Evolutionary conservation across 2,329 filamentous ascomycete genomes (phyloP).

Genomic region (Beauveria scarabaeidicola): DNA sequence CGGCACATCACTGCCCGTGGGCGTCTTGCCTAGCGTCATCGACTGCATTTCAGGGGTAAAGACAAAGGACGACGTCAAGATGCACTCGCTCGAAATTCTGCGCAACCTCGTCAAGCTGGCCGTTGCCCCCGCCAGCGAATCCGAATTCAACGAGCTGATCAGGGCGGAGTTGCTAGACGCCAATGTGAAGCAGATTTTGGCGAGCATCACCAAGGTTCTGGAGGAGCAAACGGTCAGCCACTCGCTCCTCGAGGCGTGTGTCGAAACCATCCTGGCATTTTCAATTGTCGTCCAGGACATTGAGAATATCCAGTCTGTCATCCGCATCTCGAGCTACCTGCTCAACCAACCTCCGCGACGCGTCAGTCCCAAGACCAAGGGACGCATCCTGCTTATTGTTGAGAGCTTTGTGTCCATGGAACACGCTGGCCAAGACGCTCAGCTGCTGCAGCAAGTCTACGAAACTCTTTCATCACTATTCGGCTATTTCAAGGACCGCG

Average conservation of each 20-base stretch:
- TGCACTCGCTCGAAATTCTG: constrained; percentile 71
- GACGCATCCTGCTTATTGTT: constrained; percentile 68
- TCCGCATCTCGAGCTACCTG: constrained; percentile 72
- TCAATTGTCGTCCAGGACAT: constrained; percentile 60
- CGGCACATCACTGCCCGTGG: constrained; percentile 37
- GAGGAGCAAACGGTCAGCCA: constrained; percentile 54
- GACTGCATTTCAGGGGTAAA: constrained; percentile 64
- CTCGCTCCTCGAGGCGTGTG: constrained; percentile 68
- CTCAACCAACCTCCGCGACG: constrained; percentile 76
- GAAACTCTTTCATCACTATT: constrained; percentile 72
- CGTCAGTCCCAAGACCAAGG: constrained; percentile 77
- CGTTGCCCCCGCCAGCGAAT: constrained; percentile 43
- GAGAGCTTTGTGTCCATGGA: constrained; percentile 69
- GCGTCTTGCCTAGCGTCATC: constrained; percentile 62
- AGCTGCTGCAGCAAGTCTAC: constrained; percentile 57
- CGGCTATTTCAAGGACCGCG: constrained; percentile 77
- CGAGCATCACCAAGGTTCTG: constrained; percentile 61
- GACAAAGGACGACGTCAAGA: constrained; percentile 77
- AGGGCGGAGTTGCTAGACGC: constrained; percentile 47
- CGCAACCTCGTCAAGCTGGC: constrained; percentile 57
- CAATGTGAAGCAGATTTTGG: constrained; percentile 52
- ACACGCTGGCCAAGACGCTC: constrained; percentile 28
- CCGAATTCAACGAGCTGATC: constrained; percentile 49
- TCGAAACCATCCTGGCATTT: constrained; percentile 70
- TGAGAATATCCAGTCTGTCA: constrained; percentile 64